Percentiles rank a stretch among this genome's conserved stretches.
Conservation (phyloP, 2,329 filamentous ascomycete species). For the Calonectria naviculata region DNA sequence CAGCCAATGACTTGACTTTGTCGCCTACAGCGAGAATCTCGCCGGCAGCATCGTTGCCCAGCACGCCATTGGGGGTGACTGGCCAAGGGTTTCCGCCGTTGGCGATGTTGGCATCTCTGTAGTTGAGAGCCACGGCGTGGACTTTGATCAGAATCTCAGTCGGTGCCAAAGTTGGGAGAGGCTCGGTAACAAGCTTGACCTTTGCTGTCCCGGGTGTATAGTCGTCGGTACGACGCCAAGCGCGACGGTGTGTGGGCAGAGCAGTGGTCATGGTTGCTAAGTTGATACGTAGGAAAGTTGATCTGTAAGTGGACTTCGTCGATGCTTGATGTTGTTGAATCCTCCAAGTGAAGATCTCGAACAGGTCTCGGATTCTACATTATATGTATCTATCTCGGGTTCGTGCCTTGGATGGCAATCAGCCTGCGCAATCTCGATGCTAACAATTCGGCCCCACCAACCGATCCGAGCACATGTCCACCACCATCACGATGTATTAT, state of each 20-base stretch:
- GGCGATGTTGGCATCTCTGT: slow-evolving; percentile 49
- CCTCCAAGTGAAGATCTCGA: not conserved
- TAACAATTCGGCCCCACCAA: not conserved
- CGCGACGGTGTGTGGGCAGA: slow-evolving; percentile 30
- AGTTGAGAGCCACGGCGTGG: slow-evolving; percentile 48
- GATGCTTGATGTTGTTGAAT: too few species aligned
- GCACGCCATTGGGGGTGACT: slow-evolving; percentile 46
- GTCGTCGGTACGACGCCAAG: slow-evolving; percentile 43
- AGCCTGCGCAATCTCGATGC: too few species aligned
- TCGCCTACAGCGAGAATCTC: slow-evolving; percentile 52
- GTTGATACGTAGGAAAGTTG: not conserved
- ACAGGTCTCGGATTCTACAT: not conserved
- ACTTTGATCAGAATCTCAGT: slow-evolving; percentile 46
- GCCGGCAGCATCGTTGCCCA: slow-evolving; percentile 53
- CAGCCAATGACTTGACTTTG: slow-evolving; percentile 41
- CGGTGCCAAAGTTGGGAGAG: slow-evolving; percentile 43
- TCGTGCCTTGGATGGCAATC: not conserved
- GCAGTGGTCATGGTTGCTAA: not conserved
- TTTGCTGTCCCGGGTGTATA: slow-evolving; percentile 44
- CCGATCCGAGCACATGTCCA: not conserved
- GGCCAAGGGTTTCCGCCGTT: slow-evolving; percentile 54
- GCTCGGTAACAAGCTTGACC: slow-evolving; percentile 47
- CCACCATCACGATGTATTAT: not conserved
- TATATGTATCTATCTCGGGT: too few species aligned
- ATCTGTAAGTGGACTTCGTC: not conserved